Conservation (phyloP, 768 basidiomycete genomes). For the Trametes cinnabarina region DNA sequence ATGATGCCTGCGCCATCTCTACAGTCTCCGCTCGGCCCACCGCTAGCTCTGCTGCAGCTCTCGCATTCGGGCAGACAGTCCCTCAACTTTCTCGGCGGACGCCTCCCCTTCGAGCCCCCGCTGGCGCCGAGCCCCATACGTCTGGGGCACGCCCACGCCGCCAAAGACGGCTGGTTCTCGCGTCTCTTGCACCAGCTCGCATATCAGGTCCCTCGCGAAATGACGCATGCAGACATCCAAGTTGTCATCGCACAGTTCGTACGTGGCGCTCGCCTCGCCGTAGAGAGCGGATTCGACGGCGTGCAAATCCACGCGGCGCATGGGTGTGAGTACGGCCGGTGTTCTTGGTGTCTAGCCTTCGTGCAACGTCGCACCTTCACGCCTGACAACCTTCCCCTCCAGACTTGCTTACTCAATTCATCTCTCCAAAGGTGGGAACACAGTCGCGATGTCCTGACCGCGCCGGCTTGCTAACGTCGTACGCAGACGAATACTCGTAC, state of each 20-base stretch:
- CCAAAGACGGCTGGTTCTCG: conserved; percentile 29
- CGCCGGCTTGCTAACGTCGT: not conserved
- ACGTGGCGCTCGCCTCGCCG: conserved; percentile 61
- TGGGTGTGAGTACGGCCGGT: conserved; percentile 81
- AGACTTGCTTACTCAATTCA: conserved; percentile 81
- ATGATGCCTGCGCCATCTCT: not conserved
- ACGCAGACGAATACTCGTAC: conserved; percentile 49
- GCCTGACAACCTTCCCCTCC: too few relatives aligned
- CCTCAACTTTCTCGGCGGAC: conserved; percentile 65
- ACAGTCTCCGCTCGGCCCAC: not conserved
- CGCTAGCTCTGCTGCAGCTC: conserved; percentile 77
- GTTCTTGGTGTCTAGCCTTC: too few relatives aligned
- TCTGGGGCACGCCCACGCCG: conserved; percentile 37
- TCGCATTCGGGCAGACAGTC: conserved; percentile 86
- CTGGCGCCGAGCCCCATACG: conserved; percentile 68
- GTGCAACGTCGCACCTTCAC: too few relatives aligned
- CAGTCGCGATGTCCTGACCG: not conserved
- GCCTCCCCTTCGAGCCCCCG: conserved; percentile 57
- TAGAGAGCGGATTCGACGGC: conserved; percentile 77
- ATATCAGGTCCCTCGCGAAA: conserved; percentile 63
- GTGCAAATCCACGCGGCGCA: conserved; percentile 83
- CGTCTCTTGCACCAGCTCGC: conserved; percentile 43
- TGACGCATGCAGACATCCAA: conserved; percentile 61
- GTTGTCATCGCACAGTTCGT: conserved; percentile 62
- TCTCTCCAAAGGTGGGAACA: conserved; percentile 63